phyloP scores from a whole-genome alignment of 2,329 filamentous ascomycete genomes.

The Exophiala sideris region DNA sequence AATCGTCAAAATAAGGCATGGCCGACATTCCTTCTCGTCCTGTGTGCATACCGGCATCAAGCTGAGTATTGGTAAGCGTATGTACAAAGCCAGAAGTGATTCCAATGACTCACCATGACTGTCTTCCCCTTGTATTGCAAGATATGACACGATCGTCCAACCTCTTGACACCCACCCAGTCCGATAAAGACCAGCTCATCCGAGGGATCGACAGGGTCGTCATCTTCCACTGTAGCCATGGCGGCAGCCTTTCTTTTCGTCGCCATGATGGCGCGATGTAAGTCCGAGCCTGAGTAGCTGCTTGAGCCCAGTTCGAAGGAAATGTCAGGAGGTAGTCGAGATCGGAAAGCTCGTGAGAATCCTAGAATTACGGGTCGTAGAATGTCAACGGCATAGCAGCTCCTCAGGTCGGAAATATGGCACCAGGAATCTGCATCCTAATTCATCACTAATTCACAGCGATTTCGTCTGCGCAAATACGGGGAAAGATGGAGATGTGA shows the following conservation, averaged over 20 bases:
- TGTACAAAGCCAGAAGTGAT: neutral
- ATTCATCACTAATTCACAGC: no score
- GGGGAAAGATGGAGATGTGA: neutral
- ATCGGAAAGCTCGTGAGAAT: no score
- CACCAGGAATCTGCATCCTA: no score
- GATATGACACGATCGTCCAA: conserved; percentile 94
- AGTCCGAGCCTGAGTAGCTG: no score
- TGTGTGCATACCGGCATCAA: conserved; percentile 95
- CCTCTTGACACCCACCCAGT: conserved; percentile 92
- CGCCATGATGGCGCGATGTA: conserved; percentile 62
- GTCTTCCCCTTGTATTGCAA: conserved; percentile 99
- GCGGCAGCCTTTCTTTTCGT: conserved; percentile 84
- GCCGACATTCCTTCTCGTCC: conserved; percentile 78
- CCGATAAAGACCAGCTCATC: conserved; percentile 95
- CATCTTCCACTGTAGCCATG: conserved; percentile 61
- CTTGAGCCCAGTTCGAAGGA: no score
- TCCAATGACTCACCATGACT: conserved; percentile 70
- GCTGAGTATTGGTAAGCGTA: conserved; percentile 49
- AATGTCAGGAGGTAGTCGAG: no score
- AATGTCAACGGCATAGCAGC: no score
- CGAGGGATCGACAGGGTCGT: conserved; percentile 86
- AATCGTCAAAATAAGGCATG: conserved; percentile 96
- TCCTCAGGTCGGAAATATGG: no score
- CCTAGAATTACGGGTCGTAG: no score
- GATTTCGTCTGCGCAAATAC: no score